Evolutionary conservation across 2,329 filamentous ascomycete species (phyloP).

Genomic region (Tolypocladium sp.): DNA sequence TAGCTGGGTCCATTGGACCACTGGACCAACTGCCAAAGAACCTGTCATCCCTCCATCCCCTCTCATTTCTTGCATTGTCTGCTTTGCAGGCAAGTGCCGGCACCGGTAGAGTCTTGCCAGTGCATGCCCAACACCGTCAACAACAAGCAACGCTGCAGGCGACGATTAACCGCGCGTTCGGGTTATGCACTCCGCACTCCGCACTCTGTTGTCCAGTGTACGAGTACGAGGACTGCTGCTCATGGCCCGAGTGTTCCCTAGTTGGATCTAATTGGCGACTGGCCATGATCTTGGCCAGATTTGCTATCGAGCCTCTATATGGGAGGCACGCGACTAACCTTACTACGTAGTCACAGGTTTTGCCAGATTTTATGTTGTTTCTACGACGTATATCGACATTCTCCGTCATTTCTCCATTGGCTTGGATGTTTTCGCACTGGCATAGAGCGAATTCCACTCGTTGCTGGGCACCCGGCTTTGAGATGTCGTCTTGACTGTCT

Average conservation of each 20-base stretch:
- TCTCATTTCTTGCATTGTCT: neutral
- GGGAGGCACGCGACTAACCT: neutral
- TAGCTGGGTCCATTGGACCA: neutral
- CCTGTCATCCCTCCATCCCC: neutral
- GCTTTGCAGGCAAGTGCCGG: neutral
- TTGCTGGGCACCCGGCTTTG: constrained; percentile 48
- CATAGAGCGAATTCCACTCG: constrained; percentile 39
- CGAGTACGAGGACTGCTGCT: neutral
- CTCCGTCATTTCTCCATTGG: constrained; percentile 34
- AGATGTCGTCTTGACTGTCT: constrained; percentile 46
- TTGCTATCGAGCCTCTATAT: neutral
- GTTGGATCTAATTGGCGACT: neutral
- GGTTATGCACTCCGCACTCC: too few species aligned
- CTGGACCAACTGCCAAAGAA: neutral
- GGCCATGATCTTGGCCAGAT: neutral
- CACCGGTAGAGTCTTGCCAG: neutral
- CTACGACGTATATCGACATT: constrained; percentile 36
- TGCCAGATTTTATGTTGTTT: constrained; percentile 26
- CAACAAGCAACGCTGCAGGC: neutral
- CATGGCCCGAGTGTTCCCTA: neutral
- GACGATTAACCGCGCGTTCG: neutral
- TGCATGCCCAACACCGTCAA: neutral
- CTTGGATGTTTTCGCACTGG: constrained; percentile 48
- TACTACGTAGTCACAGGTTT: constrained; percentile 6
- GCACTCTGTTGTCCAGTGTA: too few species aligned